phyloP scores from a whole-genome alignment of 179 eudicot genomes.

The Corrigiola litoralis region DNA sequence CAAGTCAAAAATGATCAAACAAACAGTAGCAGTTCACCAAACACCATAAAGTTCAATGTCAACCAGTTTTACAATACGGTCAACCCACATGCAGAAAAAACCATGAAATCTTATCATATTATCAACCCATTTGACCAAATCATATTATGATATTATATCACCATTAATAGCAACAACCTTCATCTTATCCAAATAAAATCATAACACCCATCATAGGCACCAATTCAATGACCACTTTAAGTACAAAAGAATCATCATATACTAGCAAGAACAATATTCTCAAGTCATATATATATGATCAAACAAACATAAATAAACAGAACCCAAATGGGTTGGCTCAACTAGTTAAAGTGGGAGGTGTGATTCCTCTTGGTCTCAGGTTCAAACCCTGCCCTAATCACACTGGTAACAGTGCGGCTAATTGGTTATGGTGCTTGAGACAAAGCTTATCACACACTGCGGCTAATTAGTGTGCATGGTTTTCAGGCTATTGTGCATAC shows the following conservation, averaged over 20 bases:
- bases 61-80: not conserved
- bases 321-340: too few species aligned
- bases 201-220: slow-evolving; percentile 1
- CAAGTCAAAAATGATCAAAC: too few species aligned
- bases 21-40: not conserved
- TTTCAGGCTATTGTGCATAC: too few species aligned
- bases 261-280: not conserved
- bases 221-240: not conserved
- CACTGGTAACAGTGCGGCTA: too few species aligned
- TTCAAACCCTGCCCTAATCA: too few species aligned
- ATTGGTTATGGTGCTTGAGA: too few species aligned
- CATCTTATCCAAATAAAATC: not conserved
- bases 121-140: slow-evolving; percentile 9
- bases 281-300: not conserved
- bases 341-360: too few species aligned
- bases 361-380: too few species aligned
- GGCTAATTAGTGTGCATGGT: too few species aligned
- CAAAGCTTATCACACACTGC: too few species aligned
- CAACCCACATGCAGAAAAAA: not conserved
- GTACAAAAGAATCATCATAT: not conserved
- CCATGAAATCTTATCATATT: not conserved
- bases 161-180: not conserved
- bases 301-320: not conserved
- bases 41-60: too few species aligned
- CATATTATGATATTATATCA: not conserved